A percentile compares a stretch with the other conserved stretches of the same genome.
These are phyloP conservation scores for Decorospora gaudefroyi DNA, from an alignment of 2,329 filamentous ascomycete genomes.

Conservation along the genomic window DNA sequence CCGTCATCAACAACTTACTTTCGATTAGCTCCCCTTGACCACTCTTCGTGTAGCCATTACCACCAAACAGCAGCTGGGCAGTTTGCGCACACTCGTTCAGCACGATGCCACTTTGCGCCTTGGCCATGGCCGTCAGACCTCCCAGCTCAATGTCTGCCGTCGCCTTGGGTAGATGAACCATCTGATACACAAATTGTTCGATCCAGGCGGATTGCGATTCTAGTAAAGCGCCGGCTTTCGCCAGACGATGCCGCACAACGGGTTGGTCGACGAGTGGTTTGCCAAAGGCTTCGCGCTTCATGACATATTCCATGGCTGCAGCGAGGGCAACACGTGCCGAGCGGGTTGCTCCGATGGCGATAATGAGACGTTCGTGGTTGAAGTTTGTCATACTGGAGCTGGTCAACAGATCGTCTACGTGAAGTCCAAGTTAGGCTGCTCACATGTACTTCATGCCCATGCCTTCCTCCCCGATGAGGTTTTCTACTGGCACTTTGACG, in stretches of 20 bases:
- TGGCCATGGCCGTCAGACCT: slow-evolving; percentile 71
- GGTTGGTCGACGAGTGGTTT: slow-evolving; percentile 73
- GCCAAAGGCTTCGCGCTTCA: slow-evolving; percentile 70
- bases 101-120: slow-evolving; percentile 73
- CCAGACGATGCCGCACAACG: slow-evolving; percentile 73
- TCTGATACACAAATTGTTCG: slow-evolving; percentile 70
- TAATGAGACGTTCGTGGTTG: slow-evolving; percentile 74
- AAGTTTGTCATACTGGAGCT: slow-evolving; percentile 68
- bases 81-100: slow-evolving; percentile 71
- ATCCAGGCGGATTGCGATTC: slow-evolving; percentile 75
- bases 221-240: slow-evolving; percentile 69
- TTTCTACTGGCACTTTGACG: slow-evolving; percentile 70
- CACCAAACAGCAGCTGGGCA: slow-evolving; percentile 72
- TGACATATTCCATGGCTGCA: slow-evolving; percentile 64
- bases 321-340: slow-evolving; percentile 64
- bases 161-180: slow-evolving; percentile 63
- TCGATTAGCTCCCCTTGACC: slow-evolving; percentile 74
- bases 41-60: slow-evolving; percentile 70
- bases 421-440: neutral
- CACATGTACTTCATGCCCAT: slow-evolving; percentile 71
- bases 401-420: neutral
- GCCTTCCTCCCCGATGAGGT: slow-evolving; percentile 71
- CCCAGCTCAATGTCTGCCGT: slow-evolving; percentile 68
- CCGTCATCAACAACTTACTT: slow-evolving; percentile 54
- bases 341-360: slow-evolving; percentile 67